Evolutionary conservation across 306 rosid species (phyloP).

Genomic region (Lathyrus sativus): DNA sequence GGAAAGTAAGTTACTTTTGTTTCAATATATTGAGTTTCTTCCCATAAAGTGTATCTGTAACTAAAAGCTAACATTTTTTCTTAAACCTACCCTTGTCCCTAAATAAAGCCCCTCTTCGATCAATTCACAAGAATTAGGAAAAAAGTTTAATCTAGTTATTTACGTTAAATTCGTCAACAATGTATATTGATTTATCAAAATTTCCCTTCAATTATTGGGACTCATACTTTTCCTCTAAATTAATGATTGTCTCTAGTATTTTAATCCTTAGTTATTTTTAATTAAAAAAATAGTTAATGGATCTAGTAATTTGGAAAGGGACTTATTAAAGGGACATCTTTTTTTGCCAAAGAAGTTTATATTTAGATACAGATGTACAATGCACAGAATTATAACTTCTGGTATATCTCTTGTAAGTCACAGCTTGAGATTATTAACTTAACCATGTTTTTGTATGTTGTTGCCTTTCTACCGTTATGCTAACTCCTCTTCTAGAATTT

Average conservation of each 20-base stretch:
- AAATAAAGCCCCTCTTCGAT: not conserved
- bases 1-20: conserved; percentile 83
- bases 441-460: conserved; percentile 14
- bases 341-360: not conserved
- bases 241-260: not conserved
- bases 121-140: not conserved
- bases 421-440: conserved; percentile 17
- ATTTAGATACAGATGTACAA: not conserved
- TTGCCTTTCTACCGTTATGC: conserved; percentile 16
- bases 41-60: not conserved
- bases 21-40: not conserved
- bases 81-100: not conserved
- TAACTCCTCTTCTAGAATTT: conserved; percentile 15
- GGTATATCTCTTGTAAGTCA: conserved; percentile 11
- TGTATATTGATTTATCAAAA: not conserved
- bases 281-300: not conserved
- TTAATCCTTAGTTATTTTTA: not conserved
- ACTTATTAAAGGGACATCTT: not conserved
- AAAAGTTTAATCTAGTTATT: not conserved
- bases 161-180: not conserved
- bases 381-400: conserved; percentile 10
- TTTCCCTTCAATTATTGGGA: not conserved
- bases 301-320: not conserved
- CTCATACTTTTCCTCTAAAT: not conserved
- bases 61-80: conserved; percentile 17